These are phyloP conservation scores for Coffea eugenioides DNA, from an alignment of 257 asterid species.

Conservation along the genomic window DNA sequence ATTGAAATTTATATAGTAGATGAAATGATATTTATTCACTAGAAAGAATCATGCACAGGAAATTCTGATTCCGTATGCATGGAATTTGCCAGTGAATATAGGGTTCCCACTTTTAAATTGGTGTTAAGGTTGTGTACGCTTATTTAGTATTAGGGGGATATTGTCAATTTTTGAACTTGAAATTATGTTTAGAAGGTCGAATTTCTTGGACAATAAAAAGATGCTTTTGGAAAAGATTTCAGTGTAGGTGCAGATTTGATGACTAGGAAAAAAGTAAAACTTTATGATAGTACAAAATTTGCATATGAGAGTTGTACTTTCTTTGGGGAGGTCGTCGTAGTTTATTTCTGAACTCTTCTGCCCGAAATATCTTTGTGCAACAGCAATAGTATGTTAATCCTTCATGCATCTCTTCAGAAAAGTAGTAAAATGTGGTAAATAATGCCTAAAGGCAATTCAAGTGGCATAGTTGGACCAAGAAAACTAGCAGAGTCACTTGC, in stretches of 20 bases:
- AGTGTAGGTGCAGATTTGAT: not conserved
- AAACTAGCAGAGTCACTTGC: not conserved
- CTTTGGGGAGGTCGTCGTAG: not conserved
- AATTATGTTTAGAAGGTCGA: not conserved
- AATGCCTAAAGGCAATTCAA: not conserved
- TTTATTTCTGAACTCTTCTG: not conserved
- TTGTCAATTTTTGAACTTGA: not conserved
- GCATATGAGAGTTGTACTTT: too few relatives aligned
- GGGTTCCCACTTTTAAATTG: not conserved
- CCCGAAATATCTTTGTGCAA: not conserved
- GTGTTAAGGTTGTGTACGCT: not conserved
- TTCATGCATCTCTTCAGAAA: not conserved
- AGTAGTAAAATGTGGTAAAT: slow-evolving; percentile 1
- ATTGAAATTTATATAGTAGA: too few relatives aligned
- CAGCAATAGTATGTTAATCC: not conserved
- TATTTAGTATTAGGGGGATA: not conserved
- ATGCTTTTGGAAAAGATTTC: not conserved
- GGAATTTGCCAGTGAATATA: not conserved
- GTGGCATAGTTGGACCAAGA: not conserved
- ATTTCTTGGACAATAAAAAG: not conserved
- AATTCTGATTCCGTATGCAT: not conserved
- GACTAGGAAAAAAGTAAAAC: not conserved
- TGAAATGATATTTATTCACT: not conserved
- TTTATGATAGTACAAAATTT: too few relatives aligned
- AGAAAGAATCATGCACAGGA: not conserved